Base-by-base conservation (phyloP, 1,284 basidiomycete species). In the Melampsora medusae region DNA sequence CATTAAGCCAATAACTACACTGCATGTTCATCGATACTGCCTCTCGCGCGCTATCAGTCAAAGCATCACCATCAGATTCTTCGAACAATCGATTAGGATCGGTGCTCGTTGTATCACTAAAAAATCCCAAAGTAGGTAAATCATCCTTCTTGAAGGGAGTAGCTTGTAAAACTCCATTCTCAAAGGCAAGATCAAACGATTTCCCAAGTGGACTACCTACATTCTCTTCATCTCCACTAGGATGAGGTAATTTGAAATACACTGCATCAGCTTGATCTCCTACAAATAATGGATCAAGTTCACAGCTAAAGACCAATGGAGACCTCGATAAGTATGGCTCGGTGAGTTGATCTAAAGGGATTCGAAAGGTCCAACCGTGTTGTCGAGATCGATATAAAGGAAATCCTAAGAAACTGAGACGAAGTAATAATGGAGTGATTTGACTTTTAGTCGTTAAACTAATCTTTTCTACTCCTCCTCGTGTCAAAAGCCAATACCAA, bases 1-100 rank as follows among this genome's bases (percentile, higher is more conserved):
- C 91, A 78, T 91, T 92, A 81, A 97, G 94, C 97, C 96, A 99
- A 84, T 99, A 99, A 81, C 91, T 93, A 85, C 96, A 98, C 80
- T 93, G 90, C 0, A 92, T 91, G 80, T 95, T 98, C 87, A 98
- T 90, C 77, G 93, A 90, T 75, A 97, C 85, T 0, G 96, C 94
- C 65, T 90, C 90, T 80, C 88, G 88, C 1, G 95, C 93, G 70
- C 91, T 90, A 65, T 88, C 86, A 2, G 89, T 90, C 0, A 74
- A 67, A 35, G 64, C 70, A 60, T 50, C 56, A 67, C 64, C 59
- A 50, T 65, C 77, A 9, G 53, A 71, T 69, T 48, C 64, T 22
- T 67, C 62, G n/a, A 60, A 62, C 22, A 60, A 31, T 9, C 50
- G 3, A 48, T 28, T 60, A 17, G 35, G 53, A 33, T 62, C 53